These are phyloP conservation scores for Zancudomyces culisetae DNA, from an alignment of 371 early-diverging fungal genomes.

Conservation along the genomic window DNA sequence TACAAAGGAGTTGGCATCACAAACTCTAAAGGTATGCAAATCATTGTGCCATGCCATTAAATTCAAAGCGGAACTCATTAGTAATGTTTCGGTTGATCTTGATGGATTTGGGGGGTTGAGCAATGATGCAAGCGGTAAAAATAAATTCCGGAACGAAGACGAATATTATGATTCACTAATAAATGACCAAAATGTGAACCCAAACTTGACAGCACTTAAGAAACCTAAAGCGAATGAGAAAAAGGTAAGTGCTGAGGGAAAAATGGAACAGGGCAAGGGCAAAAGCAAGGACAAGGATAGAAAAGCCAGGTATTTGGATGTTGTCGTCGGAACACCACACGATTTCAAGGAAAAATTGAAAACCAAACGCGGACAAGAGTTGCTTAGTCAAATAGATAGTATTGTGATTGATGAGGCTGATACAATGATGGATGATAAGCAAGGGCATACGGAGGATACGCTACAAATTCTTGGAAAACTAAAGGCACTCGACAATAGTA, in stretches of 20 bases:
- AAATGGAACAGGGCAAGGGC: too few relatives aligned
- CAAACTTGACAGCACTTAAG: too few relatives aligned
- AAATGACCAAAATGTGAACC: too few relatives aligned
- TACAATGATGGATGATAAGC: constrained; percentile 62
- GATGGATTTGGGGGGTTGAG: too few relatives aligned
- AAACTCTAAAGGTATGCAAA: constrained; percentile 50
- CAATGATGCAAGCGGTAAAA: too few relatives aligned
- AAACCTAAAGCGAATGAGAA: too few relatives aligned
- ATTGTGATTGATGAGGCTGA: constrained; percentile 87
- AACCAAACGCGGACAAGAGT: constrained; percentile 20
- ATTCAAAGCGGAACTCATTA: constrained; percentile 42
- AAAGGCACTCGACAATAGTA: neutral
- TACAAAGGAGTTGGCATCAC: constrained; percentile 78
- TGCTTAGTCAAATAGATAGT: constrained; percentile 36
- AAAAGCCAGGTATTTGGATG: too few relatives aligned
- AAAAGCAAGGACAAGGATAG: too few relatives aligned
- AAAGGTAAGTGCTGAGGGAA: too few relatives aligned
- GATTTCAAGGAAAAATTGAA: constrained; percentile 4
- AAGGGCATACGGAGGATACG: constrained; percentile 52
- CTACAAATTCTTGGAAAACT: constrained; percentile 23
- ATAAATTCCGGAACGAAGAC: too few relatives aligned
- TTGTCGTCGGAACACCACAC: constrained; percentile 62
- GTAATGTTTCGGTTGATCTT: too few relatives aligned
- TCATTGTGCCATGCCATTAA: constrained; percentile 45
- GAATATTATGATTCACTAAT: too few relatives aligned